phyloP scores from a whole-genome alignment of 2,329 filamentous ascomycete species.

The Fusarium sp. region DNA sequence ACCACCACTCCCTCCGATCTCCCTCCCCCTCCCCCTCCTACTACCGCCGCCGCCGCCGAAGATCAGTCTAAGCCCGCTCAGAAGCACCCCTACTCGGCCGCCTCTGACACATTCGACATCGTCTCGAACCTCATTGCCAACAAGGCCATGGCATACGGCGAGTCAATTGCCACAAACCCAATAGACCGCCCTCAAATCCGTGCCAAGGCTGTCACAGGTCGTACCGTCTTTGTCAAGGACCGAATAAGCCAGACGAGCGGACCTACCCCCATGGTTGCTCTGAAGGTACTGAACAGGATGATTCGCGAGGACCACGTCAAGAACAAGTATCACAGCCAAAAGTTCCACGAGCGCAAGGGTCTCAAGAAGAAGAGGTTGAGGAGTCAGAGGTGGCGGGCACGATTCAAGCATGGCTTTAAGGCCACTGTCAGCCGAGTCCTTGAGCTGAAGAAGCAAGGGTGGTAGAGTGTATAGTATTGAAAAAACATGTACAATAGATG shows the following conservation, averaged over 20 bases:
- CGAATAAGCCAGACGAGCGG: constrained; percentile 45
- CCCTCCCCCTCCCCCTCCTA: constrained; percentile 26
- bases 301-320: constrained; percentile 67
- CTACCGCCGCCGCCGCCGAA: background rate
- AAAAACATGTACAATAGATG: constrained; percentile 46
- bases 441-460: constrained; percentile 81
- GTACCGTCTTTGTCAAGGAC: constrained; percentile 54
- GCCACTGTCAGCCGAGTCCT: constrained; percentile 73
- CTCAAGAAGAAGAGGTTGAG: constrained; percentile 81
- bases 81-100: constrained; percentile 44
- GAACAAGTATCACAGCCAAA: constrained; percentile 68
- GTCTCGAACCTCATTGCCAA: constrained; percentile 50
- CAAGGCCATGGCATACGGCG: constrained; percentile 43
- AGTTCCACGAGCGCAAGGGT: constrained; percentile 80
- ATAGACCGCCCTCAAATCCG: constrained; percentile 46
- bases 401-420: constrained; percentile 78
- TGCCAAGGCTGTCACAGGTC: constrained; percentile 51
- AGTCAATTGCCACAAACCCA: constrained; percentile 35
- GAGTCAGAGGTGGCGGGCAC: constrained; percentile 75
- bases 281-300: constrained; percentile 56
- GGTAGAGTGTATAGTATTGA: constrained; percentile 63
- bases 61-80: constrained; percentile 14
- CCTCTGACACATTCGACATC: constrained; percentile 50
- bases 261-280: constrained; percentile 58
- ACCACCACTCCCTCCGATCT: constrained; percentile 8